These are phyloP conservation scores for Linum usitatissimum DNA, from an alignment of 345 rosid species.

Conservation along the genomic window DNA sequence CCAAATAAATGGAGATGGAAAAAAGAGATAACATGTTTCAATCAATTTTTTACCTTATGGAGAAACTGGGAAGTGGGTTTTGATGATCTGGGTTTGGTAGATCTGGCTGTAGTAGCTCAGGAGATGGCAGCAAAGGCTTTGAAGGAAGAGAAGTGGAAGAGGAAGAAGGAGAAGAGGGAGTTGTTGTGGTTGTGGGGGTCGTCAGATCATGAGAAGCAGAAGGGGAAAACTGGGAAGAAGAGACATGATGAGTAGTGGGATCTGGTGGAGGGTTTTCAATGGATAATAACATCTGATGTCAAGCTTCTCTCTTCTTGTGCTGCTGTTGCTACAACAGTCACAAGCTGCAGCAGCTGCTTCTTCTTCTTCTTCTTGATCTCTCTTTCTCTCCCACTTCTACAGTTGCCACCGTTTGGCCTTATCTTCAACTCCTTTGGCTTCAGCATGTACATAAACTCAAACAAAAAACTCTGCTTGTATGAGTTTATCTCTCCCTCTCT, in stretches of 20 bases:
- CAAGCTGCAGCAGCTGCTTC: slow-evolving; percentile 34
- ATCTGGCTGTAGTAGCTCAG: slow-evolving; percentile 35
- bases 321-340: slow-evolving; percentile 44
- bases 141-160: not conserved
- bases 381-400: slow-evolving; percentile 12
- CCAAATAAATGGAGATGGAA: not conserved
- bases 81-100: slow-evolving; percentile 26
- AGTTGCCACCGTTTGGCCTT: slow-evolving; percentile 30
- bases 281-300: slow-evolving; percentile 85
- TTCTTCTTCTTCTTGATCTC: not conserved
- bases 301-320: slow-evolving; percentile 54
- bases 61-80: slow-evolving; percentile 45
- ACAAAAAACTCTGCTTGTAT: not conserved
- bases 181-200: too few relatives aligned
- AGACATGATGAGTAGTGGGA: slow-evolving; percentile 28
- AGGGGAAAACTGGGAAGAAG: slow-evolving; percentile 31
- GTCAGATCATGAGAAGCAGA: slow-evolving; percentile 26
- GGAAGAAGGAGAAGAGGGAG: not conserved
- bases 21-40: not conserved
- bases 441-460: slow-evolving; percentile 36
- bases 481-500: slow-evolving; percentile 7
- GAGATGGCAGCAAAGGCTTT: not conserved
- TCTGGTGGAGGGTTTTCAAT: slow-evolving; percentile 51
- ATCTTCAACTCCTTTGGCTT: slow-evolving; percentile 42
- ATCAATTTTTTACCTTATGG: slow-evolving; percentile 52